Evolutionary conservation across 2,329 filamentous ascomycete genomes (phyloP).

Genomic region (Coniochaeta ligniaria): DNA sequence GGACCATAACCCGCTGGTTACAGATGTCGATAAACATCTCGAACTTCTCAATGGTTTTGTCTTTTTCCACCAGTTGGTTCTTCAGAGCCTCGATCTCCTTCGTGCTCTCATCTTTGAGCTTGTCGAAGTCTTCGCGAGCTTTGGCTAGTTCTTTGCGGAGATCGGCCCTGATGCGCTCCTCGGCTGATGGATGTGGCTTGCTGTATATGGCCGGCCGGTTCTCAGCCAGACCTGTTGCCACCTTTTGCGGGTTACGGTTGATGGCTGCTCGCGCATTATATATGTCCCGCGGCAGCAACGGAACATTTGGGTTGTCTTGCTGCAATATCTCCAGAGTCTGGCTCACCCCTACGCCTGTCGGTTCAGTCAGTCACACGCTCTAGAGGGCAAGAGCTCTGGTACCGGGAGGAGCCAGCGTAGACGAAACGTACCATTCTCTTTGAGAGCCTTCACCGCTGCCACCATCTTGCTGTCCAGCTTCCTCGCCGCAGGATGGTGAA

Average conservation of each 20-base stretch:
- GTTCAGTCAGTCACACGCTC: constrained; percentile 4
- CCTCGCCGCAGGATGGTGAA: constrained; percentile 58
- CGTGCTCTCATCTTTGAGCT: constrained; percentile 46
- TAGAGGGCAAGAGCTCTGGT: not conserved
- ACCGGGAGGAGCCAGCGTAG: not conserved
- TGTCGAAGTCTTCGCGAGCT: constrained; percentile 47
- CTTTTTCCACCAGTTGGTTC: constrained; percentile 54
- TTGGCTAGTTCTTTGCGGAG: constrained; percentile 53
- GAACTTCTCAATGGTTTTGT: constrained; percentile 54
- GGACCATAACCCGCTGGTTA: constrained; percentile 59
- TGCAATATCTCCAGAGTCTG: constrained; percentile 62
- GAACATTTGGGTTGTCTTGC: constrained; percentile 55
- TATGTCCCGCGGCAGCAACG: constrained; percentile 56
- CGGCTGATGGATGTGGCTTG: constrained; percentile 55
- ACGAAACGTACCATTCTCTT: constrained; percentile 49
- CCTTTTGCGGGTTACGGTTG: constrained; percentile 57
- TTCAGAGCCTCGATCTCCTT: constrained; percentile 53
- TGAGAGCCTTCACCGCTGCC: constrained; percentile 57
- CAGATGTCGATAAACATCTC: constrained; percentile 67
- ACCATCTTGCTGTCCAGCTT: constrained; percentile 63
- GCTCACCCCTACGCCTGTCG: constrained; percentile 52
- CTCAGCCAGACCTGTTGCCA: constrained; percentile 52
- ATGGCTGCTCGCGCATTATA: constrained; percentile 63
- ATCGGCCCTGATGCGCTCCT: constrained; percentile 57
- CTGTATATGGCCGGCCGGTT: constrained; percentile 59